Conservation (phyloP, 352 stramenopile species). For the Phytophthora aleatoria region DNA sequence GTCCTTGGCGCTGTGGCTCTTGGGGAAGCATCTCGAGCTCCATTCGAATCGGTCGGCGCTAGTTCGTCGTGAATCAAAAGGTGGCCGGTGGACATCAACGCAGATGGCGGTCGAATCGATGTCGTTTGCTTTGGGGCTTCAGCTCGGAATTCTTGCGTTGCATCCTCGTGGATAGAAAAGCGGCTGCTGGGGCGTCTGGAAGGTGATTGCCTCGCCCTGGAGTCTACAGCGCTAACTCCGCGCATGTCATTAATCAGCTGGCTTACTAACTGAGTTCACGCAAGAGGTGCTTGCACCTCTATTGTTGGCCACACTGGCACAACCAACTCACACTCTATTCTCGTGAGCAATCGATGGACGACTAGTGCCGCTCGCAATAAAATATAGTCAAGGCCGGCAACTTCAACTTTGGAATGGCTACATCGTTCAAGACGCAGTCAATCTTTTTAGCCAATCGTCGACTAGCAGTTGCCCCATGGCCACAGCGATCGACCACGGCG, state of each 20-base stretch:
- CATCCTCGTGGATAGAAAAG: conserved; percentile 17
- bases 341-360: not conserved
- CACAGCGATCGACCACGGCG: not conserved
- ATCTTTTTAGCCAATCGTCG: conserved; percentile 20
- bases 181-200: conserved; percentile 9
- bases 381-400: not conserved
- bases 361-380: not conserved
- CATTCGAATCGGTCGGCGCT: not conserved
- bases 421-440: not conserved
- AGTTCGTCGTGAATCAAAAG: conserved; percentile 33
- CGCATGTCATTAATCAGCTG: conserved; percentile 23
- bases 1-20: conserved; percentile 2
- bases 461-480: not conserved
- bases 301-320: not conserved
- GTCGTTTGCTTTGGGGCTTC: conserved; percentile 6
- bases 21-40: conserved; percentile 11
- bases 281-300: not conserved
- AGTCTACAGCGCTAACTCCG: conserved; percentile 11
- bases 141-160: conserved; percentile 10
- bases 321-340: conserved; percentile 1
- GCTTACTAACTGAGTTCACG: not conserved
- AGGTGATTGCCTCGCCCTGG: conserved; percentile 11
- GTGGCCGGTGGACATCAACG: conserved; percentile 25
- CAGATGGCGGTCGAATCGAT: conserved; percentile 1
- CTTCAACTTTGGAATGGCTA: conserved; percentile 4